These are phyloP conservation scores for Cryptococcus hybrid DNA, from an alignment of 1,284 basidiomycete species.

Conservation along the genomic window DNA sequence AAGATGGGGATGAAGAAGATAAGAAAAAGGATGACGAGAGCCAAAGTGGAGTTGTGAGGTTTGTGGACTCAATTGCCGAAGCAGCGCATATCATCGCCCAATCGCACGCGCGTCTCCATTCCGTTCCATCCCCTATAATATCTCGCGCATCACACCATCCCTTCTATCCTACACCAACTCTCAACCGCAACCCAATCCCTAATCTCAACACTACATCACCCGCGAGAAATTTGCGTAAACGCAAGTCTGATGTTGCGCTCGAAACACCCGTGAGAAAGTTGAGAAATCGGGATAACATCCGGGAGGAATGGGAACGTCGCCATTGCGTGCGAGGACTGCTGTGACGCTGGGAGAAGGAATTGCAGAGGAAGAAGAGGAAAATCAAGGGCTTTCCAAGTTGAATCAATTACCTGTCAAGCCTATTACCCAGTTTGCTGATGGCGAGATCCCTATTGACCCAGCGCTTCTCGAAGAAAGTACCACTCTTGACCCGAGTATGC, in stretches of 20 bases:
- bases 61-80: background rate
- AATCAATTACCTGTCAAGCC: background rate
- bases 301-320: background rate
- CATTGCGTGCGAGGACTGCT: background rate
- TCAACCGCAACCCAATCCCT: slow-evolving; percentile 37
- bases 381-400: slow-evolving; percentile 5
- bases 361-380: background rate
- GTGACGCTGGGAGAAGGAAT: background rate
- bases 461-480: background rate
- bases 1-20: slow-evolving; percentile 1
- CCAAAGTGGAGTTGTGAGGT: slow-evolving; percentile 3
- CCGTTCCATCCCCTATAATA: background rate
- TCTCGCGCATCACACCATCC: background rate
- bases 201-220: slow-evolving; percentile 31
- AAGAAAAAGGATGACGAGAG: slow-evolving; percentile 2
- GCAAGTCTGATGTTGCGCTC: slow-evolving; percentile 7
- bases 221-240: slow-evolving; percentile 28
- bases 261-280: slow-evolving; percentile 2
- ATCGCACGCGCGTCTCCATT: background rate
- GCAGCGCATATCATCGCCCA: background rate
- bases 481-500: background rate
- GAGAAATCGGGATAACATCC: background rate
- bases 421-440: background rate
- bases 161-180: background rate
- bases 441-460: background rate